These are phyloP conservation scores for Trichoderma aggressivum DNA, from an alignment of 2,329 filamentous ascomycete genomes.

Conservation along the genomic window DNA sequence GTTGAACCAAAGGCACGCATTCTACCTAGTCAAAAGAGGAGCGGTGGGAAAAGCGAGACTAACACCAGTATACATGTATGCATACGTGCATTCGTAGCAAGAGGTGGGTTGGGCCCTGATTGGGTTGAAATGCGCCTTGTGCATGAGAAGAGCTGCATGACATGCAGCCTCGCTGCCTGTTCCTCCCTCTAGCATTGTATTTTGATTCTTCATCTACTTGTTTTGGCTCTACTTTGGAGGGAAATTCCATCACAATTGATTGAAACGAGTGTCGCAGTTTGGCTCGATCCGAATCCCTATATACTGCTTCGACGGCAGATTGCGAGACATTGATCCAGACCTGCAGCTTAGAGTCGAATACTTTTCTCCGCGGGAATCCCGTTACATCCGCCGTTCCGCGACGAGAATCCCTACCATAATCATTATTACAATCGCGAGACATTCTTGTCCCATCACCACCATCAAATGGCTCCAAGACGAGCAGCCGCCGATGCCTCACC, in stretches of 20 bases:
- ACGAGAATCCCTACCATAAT: background rate
- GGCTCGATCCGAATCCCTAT: background rate
- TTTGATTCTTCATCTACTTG: background rate
- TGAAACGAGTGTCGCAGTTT: background rate
- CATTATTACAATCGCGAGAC: background rate
- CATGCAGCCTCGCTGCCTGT: slow-evolving; percentile 1
- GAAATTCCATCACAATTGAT: background rate
- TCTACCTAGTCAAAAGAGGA: background rate
- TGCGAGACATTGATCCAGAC: background rate
- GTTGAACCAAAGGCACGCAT: background rate
- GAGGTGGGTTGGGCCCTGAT: slow-evolving; percentile 9
- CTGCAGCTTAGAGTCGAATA: background rate
- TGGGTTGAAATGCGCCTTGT: slow-evolving; percentile 14
- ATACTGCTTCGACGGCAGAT: background rate
- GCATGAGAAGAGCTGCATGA: slow-evolving; percentile 1
- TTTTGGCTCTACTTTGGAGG: background rate
- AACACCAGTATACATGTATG: background rate
- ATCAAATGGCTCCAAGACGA: slow-evolving; percentile 5
- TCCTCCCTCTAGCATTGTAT: background rate
- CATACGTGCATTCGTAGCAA: background rate
- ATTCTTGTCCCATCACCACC: background rate
- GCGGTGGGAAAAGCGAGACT: background rate
- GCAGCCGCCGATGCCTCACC: background rate
- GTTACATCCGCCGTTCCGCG: background rate
- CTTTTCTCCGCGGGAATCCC: background rate